Evolutionary conservation across 2,329 filamentous ascomycete species (phyloP), one percentile per base, ranked within the genome.

Genomic region (Penicillium thymicola): DNA sequence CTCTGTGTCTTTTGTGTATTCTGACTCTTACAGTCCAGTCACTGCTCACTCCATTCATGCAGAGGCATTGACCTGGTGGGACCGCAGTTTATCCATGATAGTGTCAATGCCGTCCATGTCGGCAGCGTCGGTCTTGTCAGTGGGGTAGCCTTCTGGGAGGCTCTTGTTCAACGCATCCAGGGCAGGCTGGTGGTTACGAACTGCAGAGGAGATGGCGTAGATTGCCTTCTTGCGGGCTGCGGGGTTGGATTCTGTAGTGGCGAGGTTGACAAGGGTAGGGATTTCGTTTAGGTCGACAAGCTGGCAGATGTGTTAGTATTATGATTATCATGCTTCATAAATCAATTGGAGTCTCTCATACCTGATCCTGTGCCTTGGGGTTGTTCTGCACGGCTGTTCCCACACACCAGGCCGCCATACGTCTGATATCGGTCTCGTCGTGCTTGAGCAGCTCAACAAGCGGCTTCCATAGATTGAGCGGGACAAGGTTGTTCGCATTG

Each of bases 301-400:
- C 78, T 83, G 42, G 25, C 13, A 30, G 6, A 44, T n/a, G 27
- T 36, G 45, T 67, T 54, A 65, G 59, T 46, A 52, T 54, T 32
- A 21, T 42, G 25, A 50, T 43, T 13, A 10, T 14, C 60, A 81
- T 21, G 3, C 21, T 21, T 21, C 21, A 21, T 21, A 21, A 21
- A 21, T 21, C 21, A 21, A 21, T 21, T 21, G 21, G 21, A 21
- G 21, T 21, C 21, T 27, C 43, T 51, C 78, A 65, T 73, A 81
- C 80, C 68, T 84, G 85, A 77, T 94, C 90, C 77, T 99, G 94
- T 49, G 85, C 87, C 71, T 88, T 88, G 65, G 84, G 82, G 75
- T 99, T 97, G 78, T 99, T 99, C 81, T 97, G 92, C 58, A 99
- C 94, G 10, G 94, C 93, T 6, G 92, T 97, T 49, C 90, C 91